These are phyloP conservation scores for Pecoramyces ruminantium DNA, from an alignment of 192 early-diverging fungal genomes.

Conservation along the genomic window DNA sequence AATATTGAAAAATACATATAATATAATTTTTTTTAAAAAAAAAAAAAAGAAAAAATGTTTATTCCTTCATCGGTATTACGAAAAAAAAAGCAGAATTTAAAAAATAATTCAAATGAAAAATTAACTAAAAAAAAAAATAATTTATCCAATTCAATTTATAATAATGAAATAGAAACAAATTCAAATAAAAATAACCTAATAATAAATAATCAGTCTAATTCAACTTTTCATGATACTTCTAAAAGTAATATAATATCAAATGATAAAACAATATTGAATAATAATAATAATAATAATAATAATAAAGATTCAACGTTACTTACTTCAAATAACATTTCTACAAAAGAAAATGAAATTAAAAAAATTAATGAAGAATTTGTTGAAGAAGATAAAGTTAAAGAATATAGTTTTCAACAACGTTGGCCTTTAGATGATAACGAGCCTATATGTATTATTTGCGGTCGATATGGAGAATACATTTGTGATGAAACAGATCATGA, in stretches of 20 bases:
- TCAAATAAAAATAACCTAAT: too few relatives aligned
- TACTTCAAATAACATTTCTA: too few relatives aligned
- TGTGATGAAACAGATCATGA: conserved; percentile 15
- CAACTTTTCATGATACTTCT: too few relatives aligned
- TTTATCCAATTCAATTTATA: not conserved
- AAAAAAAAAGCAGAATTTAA: not conserved
- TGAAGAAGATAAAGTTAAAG: not conserved
- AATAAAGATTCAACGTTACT: too few relatives aligned
- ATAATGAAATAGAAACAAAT: too few relatives aligned
- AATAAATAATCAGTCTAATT: too few relatives aligned
- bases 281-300: too few relatives aligned
- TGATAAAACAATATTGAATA: too few relatives aligned
- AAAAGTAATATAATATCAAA: too few relatives aligned
- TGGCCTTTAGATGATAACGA: conserved; percentile 6
- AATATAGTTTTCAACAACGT: conserved; percentile 10
- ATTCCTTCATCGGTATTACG: not conserved
- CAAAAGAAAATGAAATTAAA: too few relatives aligned
- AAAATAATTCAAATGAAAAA: not conserved
- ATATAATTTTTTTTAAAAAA: too few relatives aligned
- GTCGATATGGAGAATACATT: conserved; percentile 23
- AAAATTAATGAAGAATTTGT: not conserved
- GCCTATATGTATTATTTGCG: conserved; percentile 19
- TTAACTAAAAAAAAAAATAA: not conserved
- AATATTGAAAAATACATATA: too few relatives aligned
- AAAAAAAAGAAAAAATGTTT: not conserved